Conservation (phyloP, 1,284 basidiomycete species). For the Volvariella volvacea region DNA sequence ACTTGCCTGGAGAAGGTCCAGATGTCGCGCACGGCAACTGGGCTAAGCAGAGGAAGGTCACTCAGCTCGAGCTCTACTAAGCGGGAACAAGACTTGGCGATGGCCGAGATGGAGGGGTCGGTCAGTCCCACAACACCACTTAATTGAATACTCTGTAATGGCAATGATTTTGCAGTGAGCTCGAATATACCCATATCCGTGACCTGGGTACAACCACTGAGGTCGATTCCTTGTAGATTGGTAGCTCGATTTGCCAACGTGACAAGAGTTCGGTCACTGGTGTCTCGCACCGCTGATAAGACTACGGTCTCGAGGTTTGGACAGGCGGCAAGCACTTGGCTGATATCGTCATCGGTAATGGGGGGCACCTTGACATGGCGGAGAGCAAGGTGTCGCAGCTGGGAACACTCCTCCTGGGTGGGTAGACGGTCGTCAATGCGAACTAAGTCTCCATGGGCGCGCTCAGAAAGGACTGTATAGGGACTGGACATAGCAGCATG, state of each 20-base stretch:
- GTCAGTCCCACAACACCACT: constrained; percentile 66
- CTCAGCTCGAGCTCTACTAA: constrained; percentile 82
- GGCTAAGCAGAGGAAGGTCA: constrained; percentile 66
- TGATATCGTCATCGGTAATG: constrained; percentile 63
- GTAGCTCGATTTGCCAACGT: constrained; percentile 57
- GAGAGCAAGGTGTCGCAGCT: constrained; percentile 50
- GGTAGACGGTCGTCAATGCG: constrained; percentile 47
- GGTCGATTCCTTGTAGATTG: constrained; percentile 71
- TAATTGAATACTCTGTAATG: constrained; percentile 70
- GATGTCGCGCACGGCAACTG: constrained; percentile 70
- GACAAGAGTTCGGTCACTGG: constrained; percentile 65
- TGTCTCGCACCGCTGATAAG: constrained; percentile 59
- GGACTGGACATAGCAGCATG: constrained; percentile 15
- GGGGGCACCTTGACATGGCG: constrained; percentile 16
- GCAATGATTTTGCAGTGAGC: constrained; percentile 59
- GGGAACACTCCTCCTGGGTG: constrained; percentile 43
- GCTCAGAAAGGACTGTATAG: constrained; percentile 17
- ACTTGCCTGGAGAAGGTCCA: constrained; percentile 65
- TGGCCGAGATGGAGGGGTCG: constrained; percentile 65
- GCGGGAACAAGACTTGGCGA: constrained; percentile 71
- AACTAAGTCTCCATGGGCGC: constrained; percentile 47
- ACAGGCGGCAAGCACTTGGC: constrained; percentile 53
- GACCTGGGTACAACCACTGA: constrained; percentile 71
- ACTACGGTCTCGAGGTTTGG: constrained; percentile 71
- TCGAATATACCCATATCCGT: constrained; percentile 72